These are phyloP conservation scores for Tricholoma furcatifolium DNA, from an alignment of 768 basidiomycete species.

Conservation along the genomic window DNA sequence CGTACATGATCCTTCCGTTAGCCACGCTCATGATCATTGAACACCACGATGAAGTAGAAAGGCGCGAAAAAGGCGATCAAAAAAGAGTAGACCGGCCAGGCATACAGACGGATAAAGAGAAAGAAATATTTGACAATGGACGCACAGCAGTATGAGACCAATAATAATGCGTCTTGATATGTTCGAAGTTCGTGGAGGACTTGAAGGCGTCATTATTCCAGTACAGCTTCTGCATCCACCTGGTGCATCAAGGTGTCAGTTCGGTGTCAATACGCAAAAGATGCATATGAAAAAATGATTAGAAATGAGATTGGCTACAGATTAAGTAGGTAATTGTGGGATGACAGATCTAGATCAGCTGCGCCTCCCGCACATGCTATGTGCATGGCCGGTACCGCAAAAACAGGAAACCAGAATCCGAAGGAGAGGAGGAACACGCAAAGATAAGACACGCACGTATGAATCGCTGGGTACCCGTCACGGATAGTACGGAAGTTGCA, in stretches of 20 bases:
- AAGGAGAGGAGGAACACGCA: not conserved
- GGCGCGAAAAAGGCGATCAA: not conserved
- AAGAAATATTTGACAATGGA: not conserved
- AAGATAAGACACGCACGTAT: not conserved
- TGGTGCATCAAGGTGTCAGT: conserved; percentile 20
- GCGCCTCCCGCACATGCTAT: too few species aligned
- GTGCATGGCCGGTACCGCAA: not conserved
- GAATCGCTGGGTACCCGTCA: conserved; percentile 54
- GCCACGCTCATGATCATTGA: not conserved
- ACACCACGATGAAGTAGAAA: not conserved
- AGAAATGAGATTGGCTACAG: not conserved
- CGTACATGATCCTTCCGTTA: not conserved
- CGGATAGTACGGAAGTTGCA: conserved; percentile 88
- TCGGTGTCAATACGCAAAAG: too few species aligned
- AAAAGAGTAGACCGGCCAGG: not conserved
- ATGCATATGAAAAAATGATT: not conserved
- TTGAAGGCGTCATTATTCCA: conserved; percentile 90
- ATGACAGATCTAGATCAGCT: not conserved
- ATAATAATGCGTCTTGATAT: conserved; percentile 79
- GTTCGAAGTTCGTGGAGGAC: conserved; percentile 83
- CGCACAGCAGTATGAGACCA: conserved; percentile 54
- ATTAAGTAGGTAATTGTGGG: not conserved
- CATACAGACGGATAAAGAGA: not conserved
- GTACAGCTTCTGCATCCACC: conserved; percentile 87
- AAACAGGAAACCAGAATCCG: not conserved